These are phyloP conservation scores for Pichia sp. DNA, from an alignment of 1,139 yeast genomes.

Conservation along the genomic window DNA sequence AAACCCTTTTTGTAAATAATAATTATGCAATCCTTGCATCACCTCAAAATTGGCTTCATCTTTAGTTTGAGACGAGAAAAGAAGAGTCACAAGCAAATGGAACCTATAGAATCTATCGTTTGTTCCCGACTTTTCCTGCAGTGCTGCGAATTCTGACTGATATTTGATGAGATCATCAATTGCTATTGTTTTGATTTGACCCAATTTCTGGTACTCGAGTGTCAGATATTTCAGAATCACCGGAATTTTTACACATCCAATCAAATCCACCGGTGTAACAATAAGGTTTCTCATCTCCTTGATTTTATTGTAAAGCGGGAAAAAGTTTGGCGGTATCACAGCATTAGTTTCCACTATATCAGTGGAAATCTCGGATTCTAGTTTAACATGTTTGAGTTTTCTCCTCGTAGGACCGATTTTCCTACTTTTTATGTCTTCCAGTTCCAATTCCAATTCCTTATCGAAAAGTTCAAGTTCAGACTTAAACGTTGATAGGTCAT, in stretches of 20 bases:
- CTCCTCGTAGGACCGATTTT: background rate
- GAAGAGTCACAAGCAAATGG: slow-evolving; percentile 68
- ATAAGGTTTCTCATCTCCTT: slow-evolving; percentile 57
- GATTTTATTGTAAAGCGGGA: slow-evolving; percentile 50
- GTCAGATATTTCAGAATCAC: slow-evolving; percentile 28
- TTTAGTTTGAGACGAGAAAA: slow-evolving; percentile 89
- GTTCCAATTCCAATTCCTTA: background rate
- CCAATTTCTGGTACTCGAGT: slow-evolving; percentile 3
- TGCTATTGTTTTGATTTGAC: slow-evolving; percentile 3
- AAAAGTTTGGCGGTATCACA: slow-evolving; percentile 38
- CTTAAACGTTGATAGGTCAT: slow-evolving; percentile 1
- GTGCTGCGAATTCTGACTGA: background rate
- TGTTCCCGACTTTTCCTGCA: slow-evolving; percentile 1
- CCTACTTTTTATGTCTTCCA: background rate
- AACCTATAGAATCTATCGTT: slow-evolving; percentile 37
- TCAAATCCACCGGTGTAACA: slow-evolving; percentile 76
- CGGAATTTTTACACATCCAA: slow-evolving; percentile 82
- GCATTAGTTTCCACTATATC: slow-evolving; percentile 3
- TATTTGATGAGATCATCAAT: slow-evolving; percentile 3
- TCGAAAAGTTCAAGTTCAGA: slow-evolving; percentile 5
- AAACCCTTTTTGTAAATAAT: slow-evolving; percentile 29
- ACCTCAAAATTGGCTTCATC: slow-evolving; percentile 80
- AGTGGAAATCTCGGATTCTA: slow-evolving; percentile 4
- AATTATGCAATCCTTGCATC: slow-evolving; percentile 50
- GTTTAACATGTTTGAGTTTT: slow-evolving; percentile 5